Evolutionary conservation across 345 rosid species (phyloP).

Genomic region (Bretschneidera sinensis): DNA sequence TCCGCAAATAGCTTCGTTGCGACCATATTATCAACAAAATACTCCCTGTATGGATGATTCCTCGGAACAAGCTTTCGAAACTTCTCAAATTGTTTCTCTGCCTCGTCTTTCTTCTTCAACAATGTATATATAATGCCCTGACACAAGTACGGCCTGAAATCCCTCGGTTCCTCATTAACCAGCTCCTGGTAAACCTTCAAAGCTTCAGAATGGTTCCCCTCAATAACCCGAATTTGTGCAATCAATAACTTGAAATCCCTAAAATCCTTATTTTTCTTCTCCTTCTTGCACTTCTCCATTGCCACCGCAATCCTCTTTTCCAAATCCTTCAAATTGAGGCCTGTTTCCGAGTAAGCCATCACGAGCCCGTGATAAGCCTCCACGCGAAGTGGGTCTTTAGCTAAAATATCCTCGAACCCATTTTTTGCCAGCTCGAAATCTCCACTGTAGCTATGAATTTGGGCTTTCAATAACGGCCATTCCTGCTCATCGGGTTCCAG

Average conservation of each 20-base stretch:
- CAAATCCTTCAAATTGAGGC: conserved; percentile 35
- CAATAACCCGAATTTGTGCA: conserved; percentile 72
- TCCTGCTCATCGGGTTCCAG: conserved; percentile 75
- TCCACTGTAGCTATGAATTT: conserved; percentile 52
- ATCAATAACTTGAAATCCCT: conserved; percentile 78
- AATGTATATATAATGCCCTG: conserved; percentile 82
- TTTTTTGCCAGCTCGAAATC: conserved; percentile 52
- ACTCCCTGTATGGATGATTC: conserved; percentile 87
- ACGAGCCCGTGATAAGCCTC: conserved; percentile 87
- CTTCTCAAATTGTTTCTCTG: conserved; percentile 79
- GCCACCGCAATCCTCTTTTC: conserved; percentile 57
- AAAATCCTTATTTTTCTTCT: conserved; percentile 51
- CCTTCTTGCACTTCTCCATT: conserved; percentile 71
- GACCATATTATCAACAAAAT: conserved; percentile 68
- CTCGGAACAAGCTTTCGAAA: conserved; percentile 71
- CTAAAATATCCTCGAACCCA: conserved; percentile 57
- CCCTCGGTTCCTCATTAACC: conserved; percentile 84
- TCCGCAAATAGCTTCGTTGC: conserved; percentile 60
- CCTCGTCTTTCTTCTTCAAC: conserved; percentile 70
- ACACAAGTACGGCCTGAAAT: conserved; percentile 86
- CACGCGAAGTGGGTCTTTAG: conserved; percentile 67
- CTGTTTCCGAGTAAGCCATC: conserved; percentile 62
- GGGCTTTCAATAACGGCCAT: conserved; percentile 70
- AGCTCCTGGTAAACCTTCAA: conserved; percentile 75
- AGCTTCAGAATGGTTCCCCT: conserved; percentile 63